These are phyloP conservation scores for Bipolaris bicolor DNA, from an alignment of 2,329 filamentous ascomycete species.

Conservation along the genomic window DNA sequence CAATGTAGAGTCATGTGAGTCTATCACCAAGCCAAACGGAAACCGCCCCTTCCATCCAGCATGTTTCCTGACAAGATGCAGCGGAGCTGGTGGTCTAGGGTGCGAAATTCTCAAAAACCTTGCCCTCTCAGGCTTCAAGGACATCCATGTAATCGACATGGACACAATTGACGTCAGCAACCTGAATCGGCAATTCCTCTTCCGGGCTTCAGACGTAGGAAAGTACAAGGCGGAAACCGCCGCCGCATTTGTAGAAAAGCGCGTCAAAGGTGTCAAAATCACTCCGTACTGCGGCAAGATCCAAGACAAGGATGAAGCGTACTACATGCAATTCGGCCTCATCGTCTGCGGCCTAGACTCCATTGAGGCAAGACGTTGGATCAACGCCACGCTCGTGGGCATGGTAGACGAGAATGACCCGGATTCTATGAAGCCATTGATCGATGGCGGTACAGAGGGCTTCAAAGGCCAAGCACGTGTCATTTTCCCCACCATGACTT, in stretches of 20 bases:
- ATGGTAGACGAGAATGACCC: slow-evolving; percentile 85
- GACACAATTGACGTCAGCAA: slow-evolving; percentile 99
- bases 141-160: slow-evolving; percentile 99
- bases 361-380: slow-evolving; percentile 97
- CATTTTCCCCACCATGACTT: slow-evolving; percentile 88
- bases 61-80: slow-evolving; percentile 56
- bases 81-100: slow-evolving; percentile 89
- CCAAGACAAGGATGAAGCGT: slow-evolving; percentile 94
- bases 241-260: slow-evolving; percentile 85
- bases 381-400: slow-evolving; percentile 89
- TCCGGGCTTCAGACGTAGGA: slow-evolving; percentile 88
- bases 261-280: slow-evolving; percentile 89
- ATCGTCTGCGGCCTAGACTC: slow-evolving; percentile 95
- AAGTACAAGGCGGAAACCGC: slow-evolving; percentile 93
- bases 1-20: slow-evolving; percentile 48
- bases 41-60: neutral
- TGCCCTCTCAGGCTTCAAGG: slow-evolving; percentile 91
- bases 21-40: neutral
- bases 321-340: slow-evolving; percentile 96
- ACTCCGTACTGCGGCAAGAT: slow-evolving; percentile 94
- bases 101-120: slow-evolving; percentile 98
- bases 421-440: slow-evolving; percentile 88
- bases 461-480: slow-evolving; percentile 98
- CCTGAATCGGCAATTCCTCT: slow-evolving; percentile 95
- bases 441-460: slow-evolving; percentile 96